phyloP scores from a whole-genome alignment of 208 protist genomes.

The Lotmaria passim region DNA sequence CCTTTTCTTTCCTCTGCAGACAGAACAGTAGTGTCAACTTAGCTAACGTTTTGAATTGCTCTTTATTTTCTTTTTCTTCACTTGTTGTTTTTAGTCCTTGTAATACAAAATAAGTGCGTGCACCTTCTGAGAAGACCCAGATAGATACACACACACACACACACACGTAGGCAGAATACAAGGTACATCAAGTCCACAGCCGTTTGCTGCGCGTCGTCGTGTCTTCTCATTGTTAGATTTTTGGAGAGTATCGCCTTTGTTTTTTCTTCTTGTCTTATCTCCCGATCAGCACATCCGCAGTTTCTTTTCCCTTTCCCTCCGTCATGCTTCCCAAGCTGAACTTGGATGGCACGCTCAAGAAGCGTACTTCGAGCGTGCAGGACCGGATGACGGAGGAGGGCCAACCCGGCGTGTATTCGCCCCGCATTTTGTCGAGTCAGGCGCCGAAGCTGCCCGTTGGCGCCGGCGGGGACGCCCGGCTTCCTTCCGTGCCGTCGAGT shows the following conservation, averaged over 20 bases:
- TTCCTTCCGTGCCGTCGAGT: neutral
- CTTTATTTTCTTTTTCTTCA: no score
- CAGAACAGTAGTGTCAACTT: no score
- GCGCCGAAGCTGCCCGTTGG: conserved; percentile 11
- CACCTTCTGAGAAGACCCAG: no score
- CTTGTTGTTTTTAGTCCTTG: no score
- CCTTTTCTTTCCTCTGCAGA: no score
- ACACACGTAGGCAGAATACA: no score
- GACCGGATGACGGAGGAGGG: conserved; percentile 43
- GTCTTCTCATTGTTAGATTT: no score
- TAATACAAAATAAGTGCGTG: no score
- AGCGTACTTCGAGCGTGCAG: conserved; percentile 47
- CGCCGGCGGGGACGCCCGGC: neutral
- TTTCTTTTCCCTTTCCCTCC: conserved; percentile 5
- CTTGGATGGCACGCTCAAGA: conserved; percentile 54
- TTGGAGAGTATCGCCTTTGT: neutral
- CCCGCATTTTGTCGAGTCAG: conserved; percentile 35
- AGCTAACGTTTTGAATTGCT: no score
- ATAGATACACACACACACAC: no score
- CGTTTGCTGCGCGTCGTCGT: no score
- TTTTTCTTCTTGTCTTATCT: conserved; percentile 6
- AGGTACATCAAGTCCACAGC: no score
- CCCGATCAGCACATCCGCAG: neutral
- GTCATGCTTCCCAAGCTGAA: conserved; percentile 51
- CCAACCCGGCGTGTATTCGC: conserved; percentile 54